Percentiles rank a stretch among this genome's conserved stretches.
These are phyloP conservation scores for Pouteria campechiana DNA, from an alignment of 179 eudicot genomes.

Conservation along the genomic window DNA sequence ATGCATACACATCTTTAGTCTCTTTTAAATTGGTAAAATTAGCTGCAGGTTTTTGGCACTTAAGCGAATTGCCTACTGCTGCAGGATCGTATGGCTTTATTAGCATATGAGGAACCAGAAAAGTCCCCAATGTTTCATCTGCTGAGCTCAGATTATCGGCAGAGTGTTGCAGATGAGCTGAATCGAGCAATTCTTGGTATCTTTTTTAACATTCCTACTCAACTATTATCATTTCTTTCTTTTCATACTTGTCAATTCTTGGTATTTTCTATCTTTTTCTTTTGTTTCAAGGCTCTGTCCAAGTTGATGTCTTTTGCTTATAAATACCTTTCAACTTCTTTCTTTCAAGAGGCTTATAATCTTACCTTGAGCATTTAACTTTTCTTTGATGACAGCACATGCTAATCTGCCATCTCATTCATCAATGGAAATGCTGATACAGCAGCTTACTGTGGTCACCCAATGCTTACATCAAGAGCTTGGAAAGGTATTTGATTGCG, in stretches of 20 bases:
- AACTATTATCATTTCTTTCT: neutral
- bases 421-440: conserved; percentile 67
- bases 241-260: neutral
- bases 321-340: neutral
- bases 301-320: too few species aligned
- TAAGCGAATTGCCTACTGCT: conserved; percentile 5
- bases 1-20: too few species aligned
- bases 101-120: conserved; percentile 91
- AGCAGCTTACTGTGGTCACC: conserved; percentile 63
- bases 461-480: conserved; percentile 56
- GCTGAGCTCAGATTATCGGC: conserved; percentile 52
- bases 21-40: too few species aligned
- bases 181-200: conserved; percentile 78
- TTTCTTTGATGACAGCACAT: conserved; percentile 32
- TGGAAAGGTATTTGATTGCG: too few species aligned
- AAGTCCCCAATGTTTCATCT: conserved; percentile 86
- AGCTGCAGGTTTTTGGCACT: too few species aligned
- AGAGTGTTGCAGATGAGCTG: conserved; percentile 59
- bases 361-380: neutral
- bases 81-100: conserved; percentile 79
- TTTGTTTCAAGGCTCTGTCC: too few species aligned
- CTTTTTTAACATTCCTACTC: conserved; percentile 2
- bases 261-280: neutral
- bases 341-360: neutral
- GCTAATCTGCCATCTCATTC: conserved; percentile 56